Conservation (phyloP, 345 rosid species). For the Hypericum perforatum region DNA sequence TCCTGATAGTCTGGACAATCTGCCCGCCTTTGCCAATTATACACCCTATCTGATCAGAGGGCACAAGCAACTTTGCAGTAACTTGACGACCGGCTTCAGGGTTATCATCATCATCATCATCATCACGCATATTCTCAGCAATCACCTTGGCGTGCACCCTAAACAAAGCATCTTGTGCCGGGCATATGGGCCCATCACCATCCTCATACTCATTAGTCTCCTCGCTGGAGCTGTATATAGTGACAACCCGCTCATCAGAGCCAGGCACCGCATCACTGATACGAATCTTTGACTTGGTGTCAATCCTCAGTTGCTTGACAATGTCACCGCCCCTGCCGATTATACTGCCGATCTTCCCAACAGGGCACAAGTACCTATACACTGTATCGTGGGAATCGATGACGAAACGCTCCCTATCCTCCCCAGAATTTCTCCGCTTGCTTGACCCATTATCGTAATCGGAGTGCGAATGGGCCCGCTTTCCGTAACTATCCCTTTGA, state of each 20-base stretch:
- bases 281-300: slow-evolving; percentile 42
- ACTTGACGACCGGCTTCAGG: slow-evolving; percentile 8
- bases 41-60: slow-evolving; percentile 48
- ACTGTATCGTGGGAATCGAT: slow-evolving; percentile 26
- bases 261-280: slow-evolving; percentile 47
- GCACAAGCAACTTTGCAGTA: slow-evolving; percentile 43
- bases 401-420: no score
- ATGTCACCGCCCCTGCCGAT: slow-evolving; percentile 53
- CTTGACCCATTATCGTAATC: no score
- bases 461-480: no score
- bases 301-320: slow-evolving; percentile 40
- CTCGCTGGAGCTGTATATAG: slow-evolving; percentile 35
- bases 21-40: slow-evolving; percentile 51
- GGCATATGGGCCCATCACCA: slow-evolving; percentile 32
- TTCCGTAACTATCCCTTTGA: no score
- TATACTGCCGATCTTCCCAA: slow-evolving; percentile 47
- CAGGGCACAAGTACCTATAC: slow-evolving; percentile 48
- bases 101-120: slow-evolving; percentile 29
- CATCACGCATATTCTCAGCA: slow-evolving; percentile 36
- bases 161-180: slow-evolving; percentile 56
- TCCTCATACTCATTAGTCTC: slow-evolving; percentile 18
- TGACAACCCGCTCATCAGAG: slow-evolving; percentile 52
- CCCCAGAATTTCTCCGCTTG: no score
- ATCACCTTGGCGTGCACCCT: slow-evolving; percentile 43
- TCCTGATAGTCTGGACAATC: slow-evolving; percentile 44